Evolutionary conservation across 352 stramenopile genomes (phyloP), one percentile per base, ranked within the genome.

Genomic region (Globisporangium echinulatum): DNA sequence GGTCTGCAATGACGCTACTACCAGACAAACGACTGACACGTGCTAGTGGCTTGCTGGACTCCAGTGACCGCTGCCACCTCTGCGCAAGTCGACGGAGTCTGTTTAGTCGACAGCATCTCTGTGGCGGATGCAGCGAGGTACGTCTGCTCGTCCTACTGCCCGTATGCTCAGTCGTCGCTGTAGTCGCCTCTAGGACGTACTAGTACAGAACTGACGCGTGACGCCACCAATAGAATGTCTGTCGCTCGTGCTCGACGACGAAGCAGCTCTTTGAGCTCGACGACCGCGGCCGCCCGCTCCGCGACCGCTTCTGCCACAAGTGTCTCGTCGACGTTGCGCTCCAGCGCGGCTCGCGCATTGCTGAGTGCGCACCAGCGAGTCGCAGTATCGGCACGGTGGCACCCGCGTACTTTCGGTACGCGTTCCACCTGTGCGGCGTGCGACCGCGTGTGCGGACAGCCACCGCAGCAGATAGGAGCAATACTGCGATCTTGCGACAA

Each of bases 201-300:
- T 25, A 25, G 19, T 25, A 25, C 19, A 25, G 19, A 25, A 25
- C 19, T 25, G 19, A 25, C 19, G 19, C 19, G 19, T 25, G 19
- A 25, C 19, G 19, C 19, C 1, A 25, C 19, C 19, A 25, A 38
- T 68, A 83, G 59, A 77, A 73, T 25, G 74, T 77, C 6, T 83
- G 74, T 59, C 74, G 69, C 48, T 67, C 69, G 39, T 83, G 74
- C 55, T 83, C 65, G 43, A 64, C 72, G 42, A 75, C 75, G 52
- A 67, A 71, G 33, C 73, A 70, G 46, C 59, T 83, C 37, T 83
- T 81, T 52, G 64, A 73, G 58, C 55, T 80, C 42, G 69, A 83
- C 55, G 69, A 72, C 47, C 71, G 56, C 7, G 67, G 67, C 0
- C 64, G 69, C 5, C 67, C 70, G 15, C 64, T 76, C 36, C 66